Evolutionary conservation across 257 asterid species (phyloP).

Genomic region (Jasminum sambac): DNA sequence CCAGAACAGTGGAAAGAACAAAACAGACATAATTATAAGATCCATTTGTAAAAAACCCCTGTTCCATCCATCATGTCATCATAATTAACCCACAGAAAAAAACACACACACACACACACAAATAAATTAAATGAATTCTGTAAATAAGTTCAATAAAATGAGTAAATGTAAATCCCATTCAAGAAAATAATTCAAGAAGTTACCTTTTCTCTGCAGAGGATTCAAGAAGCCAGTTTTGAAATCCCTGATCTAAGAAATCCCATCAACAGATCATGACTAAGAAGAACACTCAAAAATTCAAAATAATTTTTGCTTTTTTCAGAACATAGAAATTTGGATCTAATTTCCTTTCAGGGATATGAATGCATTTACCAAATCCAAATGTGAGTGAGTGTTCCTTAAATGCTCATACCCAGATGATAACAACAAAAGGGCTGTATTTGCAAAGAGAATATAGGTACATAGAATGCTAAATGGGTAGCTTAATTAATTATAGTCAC

Average conservation of each 20-base stretch:
- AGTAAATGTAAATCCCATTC: slow-evolving; percentile 2
- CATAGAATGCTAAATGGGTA: slow-evolving; percentile 39
- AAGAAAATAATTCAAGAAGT: slow-evolving; percentile 22
- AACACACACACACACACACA: slow-evolving; percentile 2
- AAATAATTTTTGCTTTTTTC: slow-evolving; percentile 14
- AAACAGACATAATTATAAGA: slow-evolving; percentile 17
- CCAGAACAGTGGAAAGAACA: slow-evolving; percentile 22
- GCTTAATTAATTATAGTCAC: slow-evolving; percentile 33
- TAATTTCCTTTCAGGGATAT: slow-evolving; percentile 23
- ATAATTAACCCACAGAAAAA: slow-evolving; percentile 18
- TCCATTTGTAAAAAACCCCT: slow-evolving; percentile 24
- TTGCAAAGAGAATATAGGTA: slow-evolving; percentile 44
- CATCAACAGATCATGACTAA: slow-evolving; percentile 57
- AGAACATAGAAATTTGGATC: slow-evolving; percentile 30
- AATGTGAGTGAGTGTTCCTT: slow-evolving; percentile 34
- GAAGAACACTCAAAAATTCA: slow-evolving; percentile 31
- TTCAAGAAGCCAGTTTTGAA: slow-evolving; percentile 37
- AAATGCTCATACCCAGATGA: slow-evolving; percentile 38
- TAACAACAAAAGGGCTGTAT: slow-evolving; percentile 45
- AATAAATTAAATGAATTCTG: slow-evolving; percentile 6
- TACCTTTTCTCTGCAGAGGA: slow-evolving; percentile 46
- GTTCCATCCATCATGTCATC: slow-evolving; percentile 25
- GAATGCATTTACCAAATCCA: slow-evolving; percentile 40
- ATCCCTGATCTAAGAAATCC: slow-evolving; percentile 63
- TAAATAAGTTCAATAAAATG: not conserved